phyloP scores from a whole-genome alignment of 2,329 filamentous ascomycete genomes.

The Pyricularia sp. region DNA sequence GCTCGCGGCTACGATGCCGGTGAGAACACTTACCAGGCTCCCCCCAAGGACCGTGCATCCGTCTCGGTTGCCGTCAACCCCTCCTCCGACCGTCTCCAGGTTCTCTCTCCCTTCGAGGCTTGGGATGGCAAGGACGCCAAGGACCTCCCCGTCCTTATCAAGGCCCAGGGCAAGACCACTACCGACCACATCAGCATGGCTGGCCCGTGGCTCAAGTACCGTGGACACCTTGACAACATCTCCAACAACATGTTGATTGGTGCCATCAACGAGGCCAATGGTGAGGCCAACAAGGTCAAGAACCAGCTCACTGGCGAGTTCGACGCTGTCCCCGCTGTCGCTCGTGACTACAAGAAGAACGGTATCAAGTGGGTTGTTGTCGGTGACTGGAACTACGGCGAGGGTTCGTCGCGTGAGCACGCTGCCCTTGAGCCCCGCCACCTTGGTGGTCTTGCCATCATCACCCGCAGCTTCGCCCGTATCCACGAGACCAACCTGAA shows the following conservation, averaged over 20 bases:
- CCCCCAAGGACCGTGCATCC: slow-evolving; percentile 65
- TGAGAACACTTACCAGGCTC: slow-evolving; percentile 90
- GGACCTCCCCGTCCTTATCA: slow-evolving; percentile 88
- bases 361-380: slow-evolving; percentile 95
- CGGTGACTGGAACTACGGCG: slow-evolving; percentile 99
- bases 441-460: slow-evolving; percentile 93
- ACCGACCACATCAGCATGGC: slow-evolving; percentile 98
- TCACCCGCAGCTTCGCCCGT: slow-evolving; percentile 91
- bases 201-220: slow-evolving; percentile 96
- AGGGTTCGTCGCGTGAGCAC: slow-evolving; percentile 96
- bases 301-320: slow-evolving; percentile 79
- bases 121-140: slow-evolving; percentile 90
- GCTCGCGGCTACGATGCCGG: slow-evolving; percentile 75
- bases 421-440: slow-evolving; percentile 96
- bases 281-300: slow-evolving; percentile 94
- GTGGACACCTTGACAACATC: slow-evolving; percentile 98
- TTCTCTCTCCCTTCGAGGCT: slow-evolving; percentile 73
- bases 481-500: slow-evolving; percentile 99
- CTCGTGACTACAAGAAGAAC: slow-evolving; percentile 97
- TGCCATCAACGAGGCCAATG: slow-evolving; percentile 92
- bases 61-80: slow-evolving; percentile 80
- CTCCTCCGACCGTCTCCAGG: slow-evolving; percentile 85
- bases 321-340: slow-evolving; percentile 84
- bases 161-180: slow-evolving; percentile 91
- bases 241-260: slow-evolving; percentile 99